These are phyloP conservation scores for Triglochin maritima DNA, from an alignment of 106 monocot genomes.

Conservation along the genomic window DNA sequence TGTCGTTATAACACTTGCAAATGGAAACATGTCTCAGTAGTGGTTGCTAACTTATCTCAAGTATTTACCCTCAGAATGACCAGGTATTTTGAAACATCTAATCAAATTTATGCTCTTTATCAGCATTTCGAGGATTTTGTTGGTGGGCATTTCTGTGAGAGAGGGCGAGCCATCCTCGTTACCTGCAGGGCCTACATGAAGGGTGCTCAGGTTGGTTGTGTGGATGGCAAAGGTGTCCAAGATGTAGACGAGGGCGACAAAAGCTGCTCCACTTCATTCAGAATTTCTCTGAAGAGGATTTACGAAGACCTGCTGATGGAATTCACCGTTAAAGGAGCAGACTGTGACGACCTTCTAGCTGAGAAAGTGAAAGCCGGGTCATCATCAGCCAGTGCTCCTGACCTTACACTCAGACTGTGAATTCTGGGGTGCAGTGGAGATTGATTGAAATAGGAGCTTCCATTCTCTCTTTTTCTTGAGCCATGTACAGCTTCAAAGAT, in stretches of 20 bases:
- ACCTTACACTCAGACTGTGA: slow-evolving; percentile 6
- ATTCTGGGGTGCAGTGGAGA: background rate
- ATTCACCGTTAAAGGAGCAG: slow-evolving; percentile 15
- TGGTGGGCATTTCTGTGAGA: slow-evolving; percentile 6
- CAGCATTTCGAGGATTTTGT: slow-evolving; percentile 16
- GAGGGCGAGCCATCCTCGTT: slow-evolving; percentile 4
- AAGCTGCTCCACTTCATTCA: slow-evolving; percentile 4
- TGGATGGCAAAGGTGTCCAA: slow-evolving; percentile 4
- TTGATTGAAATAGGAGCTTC: too few relatives aligned
- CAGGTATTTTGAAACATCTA: too few relatives aligned
- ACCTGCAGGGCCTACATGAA: slow-evolving; percentile 15
- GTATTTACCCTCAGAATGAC: too few relatives aligned
- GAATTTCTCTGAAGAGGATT: background rate
- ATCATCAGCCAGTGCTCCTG: background rate
- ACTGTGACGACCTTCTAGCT: slow-evolving; percentile 5
- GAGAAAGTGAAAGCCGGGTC: slow-evolving; percentile 5
- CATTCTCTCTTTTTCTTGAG: too few relatives aligned
- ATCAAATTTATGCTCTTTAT: too few relatives aligned
- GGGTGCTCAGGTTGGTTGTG: slow-evolving; percentile 15
- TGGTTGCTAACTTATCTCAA: too few relatives aligned
- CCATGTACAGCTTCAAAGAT: too few relatives aligned
- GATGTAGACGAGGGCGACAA: slow-evolving; percentile 18
- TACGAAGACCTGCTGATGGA: slow-evolving; percentile 15
- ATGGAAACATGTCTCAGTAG: too few relatives aligned
- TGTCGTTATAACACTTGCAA: too few relatives aligned